Evolutionary conservation across 805 yeast genomes (phyloP), one percentile per base, ranked within the genome.

Genomic region (Yarrowia hollandica): DNA sequence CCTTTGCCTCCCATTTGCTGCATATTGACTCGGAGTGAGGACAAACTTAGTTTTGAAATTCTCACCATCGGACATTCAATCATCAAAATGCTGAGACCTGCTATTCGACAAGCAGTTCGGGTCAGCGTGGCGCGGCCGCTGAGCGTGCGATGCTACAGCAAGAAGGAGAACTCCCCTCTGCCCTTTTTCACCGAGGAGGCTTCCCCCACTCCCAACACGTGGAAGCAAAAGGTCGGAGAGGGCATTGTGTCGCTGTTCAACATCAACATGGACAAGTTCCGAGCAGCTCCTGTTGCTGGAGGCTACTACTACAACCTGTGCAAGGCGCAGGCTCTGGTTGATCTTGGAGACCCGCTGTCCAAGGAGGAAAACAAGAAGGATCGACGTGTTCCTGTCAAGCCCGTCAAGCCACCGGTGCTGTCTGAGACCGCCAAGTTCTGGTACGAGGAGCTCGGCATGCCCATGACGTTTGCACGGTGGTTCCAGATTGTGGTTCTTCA

Each of bases 251-350:
- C 62, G 16, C 35, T 78, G 10, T 84, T 92, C 69, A 78, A 82
- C 63, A 75, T 92, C 60, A 97, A 92, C 72, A 90, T 92, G 95
- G 98, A 92, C 75, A 82, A 82, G 63, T 81, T 91, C 34, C 81
- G 98, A 68, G 87, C 97, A 0, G 98, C 97, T 23, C 90, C 97
- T 0, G 85, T 92, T 64, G 96, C 96, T 5, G 98, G 97, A 8
- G 86, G 91, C 3, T 78, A 80, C 60, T 94, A 91, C 73, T 87
- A 88, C 68, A 90, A 87, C 52, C 84, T 87, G 72, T 90, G 97
- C 74, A 90, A 90, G 71, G 81, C 77, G 41, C 97, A 90, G 73
- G 44, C 42, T 3, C 33, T 35, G 1, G 58, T 37, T 23, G 44
- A 52, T 35, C 44, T 52, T 7, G 44, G 44, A 15, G 58, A 52